phyloP scores from a whole-genome alignment of 108 stramenopile species.

The Fragilaria radians region DNA sequence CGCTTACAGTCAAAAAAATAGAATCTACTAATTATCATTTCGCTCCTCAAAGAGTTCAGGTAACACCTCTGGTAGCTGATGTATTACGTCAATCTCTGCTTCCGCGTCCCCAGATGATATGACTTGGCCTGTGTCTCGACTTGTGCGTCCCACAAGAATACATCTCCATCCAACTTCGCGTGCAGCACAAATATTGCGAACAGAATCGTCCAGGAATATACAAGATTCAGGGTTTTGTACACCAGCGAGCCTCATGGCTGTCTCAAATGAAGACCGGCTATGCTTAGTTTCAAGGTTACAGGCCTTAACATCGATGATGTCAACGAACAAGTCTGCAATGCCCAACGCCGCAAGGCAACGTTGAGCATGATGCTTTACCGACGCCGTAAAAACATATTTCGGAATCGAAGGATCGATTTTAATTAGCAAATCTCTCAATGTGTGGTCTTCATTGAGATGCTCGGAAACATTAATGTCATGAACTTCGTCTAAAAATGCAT shows the following conservation, averaged over 20 bases:
- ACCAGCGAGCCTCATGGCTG: slow-evolving; percentile 54
- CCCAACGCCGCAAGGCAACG: slow-evolving; percentile 52
- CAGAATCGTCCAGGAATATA: slow-evolving; percentile 55
- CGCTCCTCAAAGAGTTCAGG: slow-evolving; percentile 41
- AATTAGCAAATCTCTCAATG: slow-evolving; percentile 33
- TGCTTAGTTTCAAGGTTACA: slow-evolving; percentile 66
- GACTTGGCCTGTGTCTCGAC: slow-evolving; percentile 37
- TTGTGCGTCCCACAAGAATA: slow-evolving; percentile 45
- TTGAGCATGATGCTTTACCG: slow-evolving; percentile 43
- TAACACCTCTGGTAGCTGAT: slow-evolving; percentile 31
- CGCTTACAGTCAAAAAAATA: no score
- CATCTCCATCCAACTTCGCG: slow-evolving; percentile 45
- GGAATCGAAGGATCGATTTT: slow-evolving; percentile 58
- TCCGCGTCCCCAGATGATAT: slow-evolving; percentile 49
- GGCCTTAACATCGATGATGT: slow-evolving; percentile 39
- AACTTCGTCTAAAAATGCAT: slow-evolving; percentile 36
- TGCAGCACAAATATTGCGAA: slow-evolving; percentile 45
- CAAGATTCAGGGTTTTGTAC: slow-evolving; percentile 36
- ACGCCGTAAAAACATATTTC: slow-evolving; percentile 61
- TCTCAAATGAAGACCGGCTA: slow-evolving; percentile 31
- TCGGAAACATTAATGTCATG: slow-evolving; percentile 48
- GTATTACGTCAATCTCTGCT: slow-evolving; percentile 46
- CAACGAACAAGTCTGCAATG: slow-evolving; percentile 47
- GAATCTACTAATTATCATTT: no score
- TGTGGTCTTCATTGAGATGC: slow-evolving; percentile 24